These are phyloP conservation scores for Williopsis jadinii DNA, from an alignment of 1,139 yeast species.

Conservation along the genomic window DNA sequence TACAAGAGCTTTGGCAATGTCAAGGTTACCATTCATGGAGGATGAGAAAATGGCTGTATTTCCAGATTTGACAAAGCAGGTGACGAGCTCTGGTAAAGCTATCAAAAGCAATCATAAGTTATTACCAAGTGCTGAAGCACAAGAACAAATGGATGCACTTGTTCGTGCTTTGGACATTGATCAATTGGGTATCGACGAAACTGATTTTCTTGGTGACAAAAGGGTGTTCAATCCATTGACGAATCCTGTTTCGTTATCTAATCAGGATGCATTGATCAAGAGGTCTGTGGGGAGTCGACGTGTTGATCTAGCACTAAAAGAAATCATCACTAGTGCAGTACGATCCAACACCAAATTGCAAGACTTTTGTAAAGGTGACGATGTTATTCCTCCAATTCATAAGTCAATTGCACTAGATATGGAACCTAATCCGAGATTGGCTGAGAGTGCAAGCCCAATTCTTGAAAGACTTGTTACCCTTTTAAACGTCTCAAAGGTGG, in stretches of 20 bases:
- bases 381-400: slow-evolving; percentile 14
- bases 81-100: slow-evolving; percentile 28
- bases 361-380: slow-evolving; percentile 10
- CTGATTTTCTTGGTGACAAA: slow-evolving; percentile 15
- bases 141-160: slow-evolving; percentile 32
- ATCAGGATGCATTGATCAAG: slow-evolving; percentile 13
- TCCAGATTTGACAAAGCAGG: slow-evolving; percentile 38
- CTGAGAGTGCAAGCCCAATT: slow-evolving; percentile 9
- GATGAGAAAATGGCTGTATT: slow-evolving; percentile 65
- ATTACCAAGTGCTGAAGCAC: slow-evolving; percentile 30
- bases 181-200: slow-evolving; percentile 11
- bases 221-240: slow-evolving; percentile 25
- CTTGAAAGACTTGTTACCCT: slow-evolving; percentile 17
- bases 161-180: slow-evolving; percentile 34
- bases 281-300: slow-evolving; percentile 14
- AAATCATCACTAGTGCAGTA: slow-evolving; percentile 8
- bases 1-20: slow-evolving; percentile 28
- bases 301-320: slow-evolving; percentile 11
- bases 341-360: slow-evolving; percentile 4
- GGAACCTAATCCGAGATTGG: slow-evolving; percentile 10
- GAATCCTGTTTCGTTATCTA: slow-evolving; percentile 10
- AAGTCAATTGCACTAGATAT: slow-evolving; percentile 9
- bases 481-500: slow-evolving; percentile 16
- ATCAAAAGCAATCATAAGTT: slow-evolving; percentile 22
- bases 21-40: slow-evolving; percentile 68